phyloP scores from a whole-genome alignment of 2,329 filamentous ascomycete species.

The Cladosporium sp. region DNA sequence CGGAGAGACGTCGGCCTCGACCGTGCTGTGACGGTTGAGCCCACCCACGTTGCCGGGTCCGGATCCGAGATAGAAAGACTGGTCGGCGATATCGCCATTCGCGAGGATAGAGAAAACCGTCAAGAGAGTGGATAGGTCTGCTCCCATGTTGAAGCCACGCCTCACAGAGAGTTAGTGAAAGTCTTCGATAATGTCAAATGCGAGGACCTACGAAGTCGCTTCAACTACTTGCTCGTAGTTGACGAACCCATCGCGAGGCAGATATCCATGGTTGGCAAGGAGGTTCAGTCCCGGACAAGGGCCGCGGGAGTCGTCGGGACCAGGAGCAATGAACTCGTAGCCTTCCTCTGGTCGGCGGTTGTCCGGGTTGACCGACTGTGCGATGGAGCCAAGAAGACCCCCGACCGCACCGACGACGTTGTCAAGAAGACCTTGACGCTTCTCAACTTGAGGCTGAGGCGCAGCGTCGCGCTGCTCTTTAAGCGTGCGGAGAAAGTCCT shows the following conservation, averaged over 20 bases:
- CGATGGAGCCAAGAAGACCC: too few relatives aligned
- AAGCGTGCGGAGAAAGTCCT: too few relatives aligned
- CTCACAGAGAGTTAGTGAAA: not conserved
- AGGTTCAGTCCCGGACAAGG: conserved; percentile 31
- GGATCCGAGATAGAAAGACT: conserved; percentile 25
- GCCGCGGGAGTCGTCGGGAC: conserved; percentile 25
- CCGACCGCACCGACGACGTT: too few relatives aligned
- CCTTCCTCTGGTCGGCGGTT: too few relatives aligned
- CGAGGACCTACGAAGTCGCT: too few relatives aligned
- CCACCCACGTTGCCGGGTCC: conserved; percentile 21
- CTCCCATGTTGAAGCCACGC: conserved; percentile 34
- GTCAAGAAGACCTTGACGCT: too few relatives aligned
- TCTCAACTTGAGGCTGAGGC: too few relatives aligned
- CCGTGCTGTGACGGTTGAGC: conserved; percentile 26
- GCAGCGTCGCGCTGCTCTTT: too few relatives aligned
- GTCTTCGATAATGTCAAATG: too few relatives aligned
- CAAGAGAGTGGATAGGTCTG: conserved; percentile 34
- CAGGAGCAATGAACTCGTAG: conserved; percentile 22
- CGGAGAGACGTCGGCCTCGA: conserved; percentile 27
- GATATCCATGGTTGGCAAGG: conserved; percentile 29
- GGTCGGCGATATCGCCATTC: conserved; percentile 23
- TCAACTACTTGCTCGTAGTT: conserved; percentile 5
- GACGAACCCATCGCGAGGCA: conserved; percentile 30
- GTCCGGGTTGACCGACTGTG: too few relatives aligned
- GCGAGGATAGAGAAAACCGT: conserved; percentile 27